Percentiles rank a stretch among this genome's conserved stretches.
Conservation (phyloP, 2,329 filamentous ascomycete genomes). For the Lomentospora prolificans region DNA sequence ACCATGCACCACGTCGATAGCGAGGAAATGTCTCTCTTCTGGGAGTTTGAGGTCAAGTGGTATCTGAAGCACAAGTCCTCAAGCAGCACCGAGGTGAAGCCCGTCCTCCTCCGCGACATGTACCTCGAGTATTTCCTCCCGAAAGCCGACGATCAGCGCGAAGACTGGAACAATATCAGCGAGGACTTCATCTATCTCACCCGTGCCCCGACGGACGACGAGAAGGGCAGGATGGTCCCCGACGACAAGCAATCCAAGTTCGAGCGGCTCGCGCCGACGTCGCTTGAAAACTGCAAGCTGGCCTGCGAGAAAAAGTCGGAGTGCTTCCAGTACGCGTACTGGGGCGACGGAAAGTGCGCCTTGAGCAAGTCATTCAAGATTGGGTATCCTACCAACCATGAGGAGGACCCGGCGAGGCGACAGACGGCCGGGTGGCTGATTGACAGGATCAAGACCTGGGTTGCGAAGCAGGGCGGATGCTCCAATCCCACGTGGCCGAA, state of each 20-base stretch:
- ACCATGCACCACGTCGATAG: conserved; percentile 47
- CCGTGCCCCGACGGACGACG: conserved; percentile 22
- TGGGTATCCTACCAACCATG: conserved; percentile 25
- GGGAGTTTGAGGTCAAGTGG: conserved; percentile 39
- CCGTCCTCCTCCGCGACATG: conserved; percentile 36
- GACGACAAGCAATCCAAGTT: conserved; percentile 28
- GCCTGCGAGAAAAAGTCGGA: conserved; percentile 33
- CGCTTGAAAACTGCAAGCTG: conserved; percentile 34
- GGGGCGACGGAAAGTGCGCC: conserved; percentile 31
- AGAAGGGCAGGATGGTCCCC: conserved; percentile 25
- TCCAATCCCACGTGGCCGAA: conserved; percentile 28
- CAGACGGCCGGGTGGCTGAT: conserved; percentile 35
- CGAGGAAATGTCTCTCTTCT: conserved; percentile 40
- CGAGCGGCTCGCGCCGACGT: conserved; percentile 35
- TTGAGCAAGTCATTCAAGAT: conserved; percentile 33
- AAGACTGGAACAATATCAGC: conserved; percentile 44
- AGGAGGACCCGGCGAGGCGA: conserved; percentile 23
- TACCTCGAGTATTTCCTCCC: conserved; percentile 38
- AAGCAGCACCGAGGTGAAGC: conserved; percentile 21
- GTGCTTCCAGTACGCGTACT: conserved; percentile 38
- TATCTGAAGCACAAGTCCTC: conserved; percentile 19
- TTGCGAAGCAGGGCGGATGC: conserved; percentile 33
- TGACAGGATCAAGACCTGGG: conserved; percentile 37
- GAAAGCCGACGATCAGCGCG: conserved; percentile 28
- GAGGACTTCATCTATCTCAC: conserved; percentile 36